Base-by-base conservation (phyloP, 306 rosid species). In the Rosa lucieae region DNA sequence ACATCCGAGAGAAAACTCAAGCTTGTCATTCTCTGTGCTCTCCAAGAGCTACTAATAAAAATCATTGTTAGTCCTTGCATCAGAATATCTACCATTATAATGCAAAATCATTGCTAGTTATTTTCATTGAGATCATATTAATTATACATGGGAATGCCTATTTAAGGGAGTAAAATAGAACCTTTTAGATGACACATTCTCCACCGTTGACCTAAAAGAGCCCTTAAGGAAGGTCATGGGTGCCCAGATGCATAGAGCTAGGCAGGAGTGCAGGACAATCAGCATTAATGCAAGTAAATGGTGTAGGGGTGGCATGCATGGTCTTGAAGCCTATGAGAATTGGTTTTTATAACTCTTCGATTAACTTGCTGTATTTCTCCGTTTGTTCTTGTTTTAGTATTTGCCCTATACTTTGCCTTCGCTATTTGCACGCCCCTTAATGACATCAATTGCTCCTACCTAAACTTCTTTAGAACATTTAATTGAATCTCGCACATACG, bases 121-220 rank as follows among this genome's bases (percentile, higher is more conserved):
- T 29, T 62, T 62, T 12, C 68, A 13, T 4, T 29, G 4, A 62
- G 12, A 37, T 29, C 40, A 62, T 21, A 52, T 21, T 55, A 55
- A 52, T 21, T 55, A 55, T 6, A 20, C 11, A 55, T 55, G 35
- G 40, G 8, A 10, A 26, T 62, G 67, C 46, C 70, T 12, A 65
- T 65, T 32, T 35, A 37, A 67, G 72, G 72, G 48, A 40, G 48
- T n/a, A 15, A 32, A 5, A 65, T 15, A 6, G 47, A 5, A 7
- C 70, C 70, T 66, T 67, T 40, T 67, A 67, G 72, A 15, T 40
- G 49, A 26, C 46, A 18, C 70, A 66, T 66, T 66, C 5, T 62
- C 42, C 68, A 62, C 68, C 68, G 23, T 62, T 26, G 18, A 29
- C 20, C 40, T 29, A 26, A 35, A 14, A 65, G 70, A 35, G n/a